Percentiles rank a stretch among this genome's conserved stretches.
Evolutionary conservation across 441 rosid genomes (phyloP).

Genomic region (Pelargonium myrrhifolium): DNA sequence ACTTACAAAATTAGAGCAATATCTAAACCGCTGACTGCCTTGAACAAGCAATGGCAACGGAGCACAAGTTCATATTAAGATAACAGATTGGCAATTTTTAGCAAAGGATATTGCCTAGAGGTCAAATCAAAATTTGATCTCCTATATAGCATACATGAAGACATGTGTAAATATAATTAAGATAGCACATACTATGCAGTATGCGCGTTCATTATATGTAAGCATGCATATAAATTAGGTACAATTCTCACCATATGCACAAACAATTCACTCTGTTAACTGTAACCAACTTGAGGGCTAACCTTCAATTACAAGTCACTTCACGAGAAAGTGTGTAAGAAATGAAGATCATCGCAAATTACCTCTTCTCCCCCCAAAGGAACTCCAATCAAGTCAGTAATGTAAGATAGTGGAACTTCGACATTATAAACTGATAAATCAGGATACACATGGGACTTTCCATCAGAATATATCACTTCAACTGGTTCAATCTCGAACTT

Average conservation of each 20-base stretch:
- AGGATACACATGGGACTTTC: conserved; percentile 58
- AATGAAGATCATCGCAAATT: conserved; percentile 9
- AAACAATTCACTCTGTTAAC: not conserved
- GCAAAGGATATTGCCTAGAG: too few relatives aligned
- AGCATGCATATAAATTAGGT: not conserved
- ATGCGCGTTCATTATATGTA: not conserved
- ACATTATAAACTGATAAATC: conserved; percentile 61
- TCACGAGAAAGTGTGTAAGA: not conserved
- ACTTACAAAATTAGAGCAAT: too few relatives aligned
- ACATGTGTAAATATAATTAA: not conserved
- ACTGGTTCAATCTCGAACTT: conserved; percentile 89
- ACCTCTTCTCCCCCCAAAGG: conserved; percentile 73
- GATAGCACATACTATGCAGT: not conserved
- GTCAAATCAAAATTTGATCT: not conserved
- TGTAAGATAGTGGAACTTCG: conserved; percentile 76
- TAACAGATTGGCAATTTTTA: too few relatives aligned
- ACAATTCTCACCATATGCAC: not conserved
- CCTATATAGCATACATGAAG: not conserved
- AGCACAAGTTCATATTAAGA: too few relatives aligned
- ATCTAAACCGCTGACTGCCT: too few relatives aligned
- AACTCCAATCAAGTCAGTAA: conserved; percentile 67
- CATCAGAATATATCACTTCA: conserved; percentile 60
- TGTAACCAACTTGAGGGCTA: not conserved
- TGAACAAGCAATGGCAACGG: too few relatives aligned
- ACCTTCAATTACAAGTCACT: not conserved